A percentile compares a stretch with the other conserved stretches of the same genome.
Evolutionary conservation across 116 monocot species (phyloP).

Genomic region (Cymodocea nodosa): DNA sequence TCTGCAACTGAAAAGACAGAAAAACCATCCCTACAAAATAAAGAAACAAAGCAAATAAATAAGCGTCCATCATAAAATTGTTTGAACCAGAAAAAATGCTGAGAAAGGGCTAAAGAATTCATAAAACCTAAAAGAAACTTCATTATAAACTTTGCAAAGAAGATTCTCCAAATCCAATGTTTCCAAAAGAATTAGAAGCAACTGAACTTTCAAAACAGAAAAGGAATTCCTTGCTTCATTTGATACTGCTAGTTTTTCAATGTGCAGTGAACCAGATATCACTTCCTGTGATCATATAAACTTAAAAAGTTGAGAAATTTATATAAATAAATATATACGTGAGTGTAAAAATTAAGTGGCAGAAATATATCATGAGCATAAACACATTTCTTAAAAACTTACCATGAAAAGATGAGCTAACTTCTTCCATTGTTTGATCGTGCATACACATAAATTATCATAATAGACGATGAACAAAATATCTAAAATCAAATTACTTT

Average conservation of each 20-base stretch:
- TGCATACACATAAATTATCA: conserved; percentile 60
- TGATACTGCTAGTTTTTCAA: conserved; percentile 63
- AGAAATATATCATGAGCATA: not conserved
- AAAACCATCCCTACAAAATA: conserved; percentile 29
- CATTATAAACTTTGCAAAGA: conserved; percentile 71
- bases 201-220: conserved; percentile 48
- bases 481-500: conserved; percentile 67
- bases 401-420: conserved; percentile 68
- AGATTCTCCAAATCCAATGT: conserved; percentile 80
- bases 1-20: conserved; percentile 45
- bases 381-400: not conserved
- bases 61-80: too few species aligned
- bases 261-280: conserved; percentile 38
- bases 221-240: conserved; percentile 52
- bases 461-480: conserved; percentile 79
- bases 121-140: conserved; percentile 64
- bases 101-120: not conserved
- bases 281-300: conserved; percentile 34
- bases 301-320: not conserved
- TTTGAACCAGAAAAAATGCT: not conserved
- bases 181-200: conserved; percentile 88
- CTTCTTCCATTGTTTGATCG: conserved; percentile 49
- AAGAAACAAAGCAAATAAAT: not conserved
- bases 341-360: too few species aligned
- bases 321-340: too few species aligned